These are phyloP conservation scores for Xylaria multiplex DNA, from an alignment of 2,329 filamentous ascomycete genomes.

Conservation along the genomic window DNA sequence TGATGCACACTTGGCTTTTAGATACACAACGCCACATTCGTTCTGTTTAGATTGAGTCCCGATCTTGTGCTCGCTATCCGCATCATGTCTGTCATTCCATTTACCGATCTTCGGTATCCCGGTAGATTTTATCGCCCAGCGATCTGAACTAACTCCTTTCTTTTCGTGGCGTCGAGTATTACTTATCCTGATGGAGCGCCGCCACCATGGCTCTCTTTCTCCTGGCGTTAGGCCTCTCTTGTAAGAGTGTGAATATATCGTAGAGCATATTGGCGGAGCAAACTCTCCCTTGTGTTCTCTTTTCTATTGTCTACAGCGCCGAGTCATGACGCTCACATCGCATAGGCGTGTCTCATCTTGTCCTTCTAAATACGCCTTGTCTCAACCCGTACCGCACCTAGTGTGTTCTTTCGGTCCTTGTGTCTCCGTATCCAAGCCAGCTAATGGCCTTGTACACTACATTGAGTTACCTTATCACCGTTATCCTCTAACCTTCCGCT, in stretches of 20 bases:
- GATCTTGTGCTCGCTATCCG: background rate
- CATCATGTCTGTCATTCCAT: slow-evolving; percentile 1
- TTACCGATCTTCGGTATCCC: too few species aligned
- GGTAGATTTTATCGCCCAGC: too few species aligned
- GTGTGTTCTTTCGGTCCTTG: background rate
- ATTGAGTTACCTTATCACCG: background rate
- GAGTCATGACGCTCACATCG: slow-evolving; percentile 20
- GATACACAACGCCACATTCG: background rate
- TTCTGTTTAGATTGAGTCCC: slow-evolving; percentile 4
- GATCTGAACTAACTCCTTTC: too few species aligned
- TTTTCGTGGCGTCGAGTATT: too few species aligned
- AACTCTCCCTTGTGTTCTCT: slow-evolving; percentile 12
- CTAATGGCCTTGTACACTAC: background rate
- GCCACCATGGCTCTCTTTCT: too few species aligned
- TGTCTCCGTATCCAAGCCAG: background rate
- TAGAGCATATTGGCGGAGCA: slow-evolving; percentile 20
- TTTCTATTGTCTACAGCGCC: background rate
- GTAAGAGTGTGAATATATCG: background rate
- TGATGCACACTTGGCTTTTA: slow-evolving; percentile 1
- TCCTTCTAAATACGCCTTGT: background rate
- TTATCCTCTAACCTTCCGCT: slow-evolving; percentile 6
- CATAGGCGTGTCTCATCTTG: background rate
- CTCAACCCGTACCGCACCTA: background rate
- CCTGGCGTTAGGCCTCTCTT: background rate
- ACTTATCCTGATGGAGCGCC: too few species aligned